phyloP scores from a whole-genome alignment of 2,329 filamentous ascomycete genomes.

The Verticillium zaregamsianum region DNA sequence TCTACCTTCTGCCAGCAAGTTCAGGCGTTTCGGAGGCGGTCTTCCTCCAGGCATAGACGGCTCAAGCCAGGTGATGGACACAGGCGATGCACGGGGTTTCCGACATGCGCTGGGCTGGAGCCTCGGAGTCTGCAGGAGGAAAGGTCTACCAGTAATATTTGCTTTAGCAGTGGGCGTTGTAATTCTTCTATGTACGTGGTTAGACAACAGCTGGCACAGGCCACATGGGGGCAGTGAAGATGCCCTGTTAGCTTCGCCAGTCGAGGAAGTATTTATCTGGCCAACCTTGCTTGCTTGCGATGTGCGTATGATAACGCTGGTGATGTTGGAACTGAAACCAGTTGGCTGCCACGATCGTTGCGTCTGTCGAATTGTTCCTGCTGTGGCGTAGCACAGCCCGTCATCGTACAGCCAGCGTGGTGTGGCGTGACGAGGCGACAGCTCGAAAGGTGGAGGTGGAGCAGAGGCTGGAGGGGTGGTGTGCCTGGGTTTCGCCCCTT shows the following conservation, averaged over 20 bases:
- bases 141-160: conserved; percentile 1
- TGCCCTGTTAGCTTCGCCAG: background rate
- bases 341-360: too few relatives aligned
- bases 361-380: background rate
- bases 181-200: background rate
- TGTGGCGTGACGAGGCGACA: background rate
- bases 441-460: background rate
- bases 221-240: background rate
- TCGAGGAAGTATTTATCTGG: background rate
- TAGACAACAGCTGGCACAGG: background rate
- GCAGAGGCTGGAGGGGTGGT: too few relatives aligned
- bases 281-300: background rate
- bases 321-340: background rate
- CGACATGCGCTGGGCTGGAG: background rate
- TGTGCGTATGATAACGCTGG: background rate
- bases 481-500: background rate
- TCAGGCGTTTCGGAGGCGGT: background rate
- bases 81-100: background rate
- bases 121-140: background rate
- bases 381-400: background rate
- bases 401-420: background rate
- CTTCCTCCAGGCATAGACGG: background rate
- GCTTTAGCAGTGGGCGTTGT: background rate
- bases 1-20: background rate
- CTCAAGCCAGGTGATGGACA: background rate